Percentiles rank a stretch among this genome's conserved stretches.
Evolutionary conservation across 2,329 filamentous ascomycete genomes (phyloP).

Genomic region (Fusarium buxicola): DNA sequence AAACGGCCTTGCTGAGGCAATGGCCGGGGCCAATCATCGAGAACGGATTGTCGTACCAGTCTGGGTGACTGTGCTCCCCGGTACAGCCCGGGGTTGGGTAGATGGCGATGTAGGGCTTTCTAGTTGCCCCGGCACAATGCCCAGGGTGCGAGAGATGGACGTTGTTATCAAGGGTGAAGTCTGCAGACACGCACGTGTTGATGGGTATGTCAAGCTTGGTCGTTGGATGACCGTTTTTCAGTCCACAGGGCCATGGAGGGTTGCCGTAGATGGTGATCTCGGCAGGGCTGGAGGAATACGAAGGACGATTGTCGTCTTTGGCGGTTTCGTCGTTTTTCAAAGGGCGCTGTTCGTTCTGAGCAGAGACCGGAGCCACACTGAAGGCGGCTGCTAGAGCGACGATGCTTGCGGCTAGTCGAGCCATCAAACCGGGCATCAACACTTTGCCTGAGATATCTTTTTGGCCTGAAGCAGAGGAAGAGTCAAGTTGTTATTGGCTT

Average conservation of each 20-base stretch:
- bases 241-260: conserved; percentile 3
- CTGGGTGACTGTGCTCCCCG: conserved; percentile 5
- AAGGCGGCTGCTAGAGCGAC: neutral
- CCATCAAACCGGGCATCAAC: neutral
- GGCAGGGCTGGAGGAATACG: conserved; percentile 1
- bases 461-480: neutral
- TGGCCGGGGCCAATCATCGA: conserved; percentile 9
- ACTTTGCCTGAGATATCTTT: neutral
- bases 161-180: conserved; percentile 25
- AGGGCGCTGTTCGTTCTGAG: neutral
- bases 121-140: conserved; percentile 3
- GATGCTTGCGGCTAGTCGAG: neutral
- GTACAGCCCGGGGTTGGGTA: conserved; percentile 14
- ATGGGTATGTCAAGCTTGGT: conserved; percentile 11
- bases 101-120: conserved; percentile 10
- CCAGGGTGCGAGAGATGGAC: conserved; percentile 11
- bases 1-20: conserved; percentile 15
- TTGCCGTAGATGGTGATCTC: conserved; percentile 7
- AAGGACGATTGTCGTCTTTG: neutral
- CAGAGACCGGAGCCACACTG: neutral
- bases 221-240: neutral
- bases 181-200: conserved; percentile 18
- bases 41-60: conserved; percentile 5
- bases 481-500: neutral
- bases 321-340: neutral